A percentile compares a stretch with the other conserved stretches of the same genome.
phyloP scores from a whole-genome alignment of 495 filamentous ascomycete genomes.

The Trichoderma parareesei region DNA sequence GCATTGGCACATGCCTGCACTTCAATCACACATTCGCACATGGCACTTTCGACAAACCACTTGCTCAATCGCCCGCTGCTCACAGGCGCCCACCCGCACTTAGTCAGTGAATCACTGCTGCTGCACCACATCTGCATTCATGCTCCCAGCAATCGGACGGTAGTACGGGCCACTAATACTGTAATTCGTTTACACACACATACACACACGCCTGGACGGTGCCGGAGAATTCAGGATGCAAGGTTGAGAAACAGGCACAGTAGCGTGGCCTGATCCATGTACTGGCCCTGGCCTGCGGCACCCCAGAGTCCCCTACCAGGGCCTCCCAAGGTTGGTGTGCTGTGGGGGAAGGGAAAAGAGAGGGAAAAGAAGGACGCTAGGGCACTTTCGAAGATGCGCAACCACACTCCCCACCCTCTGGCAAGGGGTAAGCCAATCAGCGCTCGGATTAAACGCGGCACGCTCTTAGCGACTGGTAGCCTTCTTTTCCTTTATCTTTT shows the following conservation, averaged over 20 bases:
- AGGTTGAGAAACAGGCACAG: conserved; percentile 9
- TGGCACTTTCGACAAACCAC: no score
- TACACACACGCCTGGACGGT: neutral
- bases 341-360: neutral
- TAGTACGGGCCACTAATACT: neutral
- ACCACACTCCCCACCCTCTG: no score
- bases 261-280: conserved; percentile 9
- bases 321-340: neutral
- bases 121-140: neutral
- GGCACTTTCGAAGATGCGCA: neutral
- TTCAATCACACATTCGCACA: no score
- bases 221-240: conserved; percentile 9
- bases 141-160: neutral
- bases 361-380: neutral
- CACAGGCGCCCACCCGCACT: no score
- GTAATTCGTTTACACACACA: no score
- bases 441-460: neutral
- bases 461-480: neutral
- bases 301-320: conserved; percentile 8
- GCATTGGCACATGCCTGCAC: no score
- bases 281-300: conserved; percentile 4
- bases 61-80: no score
- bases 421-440: neutral
- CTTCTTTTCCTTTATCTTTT: no score
- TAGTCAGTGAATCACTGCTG: no score